Evolutionary conservation across 2,329 filamentous ascomycete species (phyloP).

Genomic region (Sporothrix pseudoabietina): DNA sequence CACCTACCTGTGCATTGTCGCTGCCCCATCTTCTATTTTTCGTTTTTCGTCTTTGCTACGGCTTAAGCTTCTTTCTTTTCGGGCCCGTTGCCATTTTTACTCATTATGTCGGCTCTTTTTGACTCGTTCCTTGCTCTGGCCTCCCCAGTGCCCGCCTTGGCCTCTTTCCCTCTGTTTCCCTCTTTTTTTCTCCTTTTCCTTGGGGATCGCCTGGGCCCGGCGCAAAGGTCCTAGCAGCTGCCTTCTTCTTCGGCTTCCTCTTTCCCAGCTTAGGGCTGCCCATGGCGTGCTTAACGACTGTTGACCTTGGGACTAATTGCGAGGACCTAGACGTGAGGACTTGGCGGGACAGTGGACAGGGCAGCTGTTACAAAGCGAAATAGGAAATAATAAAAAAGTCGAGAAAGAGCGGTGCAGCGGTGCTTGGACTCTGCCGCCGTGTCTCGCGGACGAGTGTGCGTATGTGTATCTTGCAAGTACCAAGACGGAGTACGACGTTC

Average conservation of each 20-base stretch:
- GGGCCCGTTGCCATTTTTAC: not conserved
- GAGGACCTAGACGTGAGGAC: slow-evolving; percentile 1
- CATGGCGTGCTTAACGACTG: not conserved
- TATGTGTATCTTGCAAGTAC: not conserved
- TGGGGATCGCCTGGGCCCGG: not conserved
- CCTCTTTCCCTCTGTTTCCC: not conserved
- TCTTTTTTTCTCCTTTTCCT: not conserved
- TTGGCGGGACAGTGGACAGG: not conserved
- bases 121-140: not conserved
- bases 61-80: slow-evolving; percentile 5
- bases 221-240: not conserved
- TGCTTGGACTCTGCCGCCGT: not conserved
- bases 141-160: not conserved
- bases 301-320: not conserved
- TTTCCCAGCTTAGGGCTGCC: not conserved
- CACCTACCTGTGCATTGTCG: not conserved
- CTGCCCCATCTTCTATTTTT: not conserved
- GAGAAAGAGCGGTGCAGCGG: too few relatives aligned
- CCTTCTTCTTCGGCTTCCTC: slow-evolving; percentile 4
- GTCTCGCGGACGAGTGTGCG: not conserved
- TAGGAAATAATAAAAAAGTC: not conserved
- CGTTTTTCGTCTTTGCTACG: not conserved
- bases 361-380: not conserved
- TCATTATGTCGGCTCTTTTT: not conserved
- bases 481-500: not conserved